Conservation (phyloP, 108 stramenopile species). For the Cylindrotheca closterium region DNA sequence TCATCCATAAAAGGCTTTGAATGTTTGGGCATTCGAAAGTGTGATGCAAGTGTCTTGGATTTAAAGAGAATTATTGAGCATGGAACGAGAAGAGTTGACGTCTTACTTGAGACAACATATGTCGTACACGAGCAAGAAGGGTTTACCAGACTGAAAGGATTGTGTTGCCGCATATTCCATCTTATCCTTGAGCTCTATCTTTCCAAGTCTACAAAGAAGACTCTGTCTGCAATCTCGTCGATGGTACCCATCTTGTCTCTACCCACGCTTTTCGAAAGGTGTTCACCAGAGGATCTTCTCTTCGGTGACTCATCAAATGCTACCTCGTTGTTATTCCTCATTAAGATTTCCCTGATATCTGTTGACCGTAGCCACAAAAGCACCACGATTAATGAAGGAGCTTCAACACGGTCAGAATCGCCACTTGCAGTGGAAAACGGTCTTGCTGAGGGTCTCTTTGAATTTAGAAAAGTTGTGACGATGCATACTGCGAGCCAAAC, state of each 20-base stretch:
- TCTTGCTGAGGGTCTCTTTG: neutral
- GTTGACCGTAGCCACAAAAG: too few species aligned
- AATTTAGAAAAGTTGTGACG: neutral
- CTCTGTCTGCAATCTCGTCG: neutral
- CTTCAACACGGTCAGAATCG: neutral
- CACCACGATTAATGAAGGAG: too few species aligned
- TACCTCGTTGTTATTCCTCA: neutral
- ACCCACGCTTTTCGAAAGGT: constrained; percentile 59
- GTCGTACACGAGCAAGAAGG: too few species aligned
- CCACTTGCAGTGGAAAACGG: neutral
- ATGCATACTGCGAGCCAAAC: too few species aligned
- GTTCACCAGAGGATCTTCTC: constrained; percentile 52
- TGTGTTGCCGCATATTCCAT: constrained; percentile 20
- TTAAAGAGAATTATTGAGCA: neutral
- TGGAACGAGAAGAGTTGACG: neutral
- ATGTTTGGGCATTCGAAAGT: neutral
- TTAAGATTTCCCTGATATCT: too few species aligned
- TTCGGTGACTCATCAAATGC: constrained; percentile 9
- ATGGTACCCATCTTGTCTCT: constrained; percentile 54
- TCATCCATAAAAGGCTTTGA: neutral
- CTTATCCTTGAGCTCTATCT: constrained; percentile 28
- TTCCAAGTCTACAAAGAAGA: constrained; percentile 6
- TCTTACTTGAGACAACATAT: neutral
- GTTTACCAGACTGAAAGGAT: neutral
- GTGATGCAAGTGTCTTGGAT: neutral